A percentile compares a stretch with the other conserved stretches of the same genome.
Evolutionary conservation across 1,284 basidiomycete genomes (phyloP).

Genomic region (Cerrena zonata): DNA sequence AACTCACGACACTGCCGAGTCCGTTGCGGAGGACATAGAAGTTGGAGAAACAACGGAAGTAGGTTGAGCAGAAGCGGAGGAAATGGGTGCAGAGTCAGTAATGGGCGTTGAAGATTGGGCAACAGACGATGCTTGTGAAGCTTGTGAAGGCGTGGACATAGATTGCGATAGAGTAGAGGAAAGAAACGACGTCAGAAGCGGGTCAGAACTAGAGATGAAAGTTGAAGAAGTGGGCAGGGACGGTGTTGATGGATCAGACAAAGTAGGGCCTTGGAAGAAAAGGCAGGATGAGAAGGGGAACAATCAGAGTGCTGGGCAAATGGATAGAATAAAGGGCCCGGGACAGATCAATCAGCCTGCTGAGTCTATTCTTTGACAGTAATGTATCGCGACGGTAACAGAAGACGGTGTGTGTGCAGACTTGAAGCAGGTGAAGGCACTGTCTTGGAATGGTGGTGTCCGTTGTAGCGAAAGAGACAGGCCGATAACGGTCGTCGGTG

Average conservation of each 20-base stretch:
- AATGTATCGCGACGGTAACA: background rate
- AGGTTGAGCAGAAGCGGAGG: constrained; percentile 14
- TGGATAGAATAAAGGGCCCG: background rate
- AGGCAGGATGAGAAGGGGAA: constrained; percentile 1
- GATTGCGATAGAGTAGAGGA: constrained; percentile 6
- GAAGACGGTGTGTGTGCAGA: background rate
- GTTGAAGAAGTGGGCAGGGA: constrained; percentile 56
- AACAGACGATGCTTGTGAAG: constrained; percentile 4
- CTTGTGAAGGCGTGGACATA: constrained; percentile 10
- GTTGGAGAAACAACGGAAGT: constrained; percentile 1
- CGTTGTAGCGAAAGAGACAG: background rate
- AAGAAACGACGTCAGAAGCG: background rate
- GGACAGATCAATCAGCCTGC: background rate
- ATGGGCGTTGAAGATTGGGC: constrained; percentile 8
- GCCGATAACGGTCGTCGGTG: background rate
- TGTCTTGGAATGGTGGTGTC: background rate
- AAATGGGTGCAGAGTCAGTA: constrained; percentile 12
- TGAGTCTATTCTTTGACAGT: background rate
- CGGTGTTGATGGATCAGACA: constrained; percentile 54
- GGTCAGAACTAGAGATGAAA: background rate
- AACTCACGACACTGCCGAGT: background rate
- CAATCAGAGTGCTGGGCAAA: background rate
- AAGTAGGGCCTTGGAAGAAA: constrained; percentile 40
- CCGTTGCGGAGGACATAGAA: constrained; percentile 10
- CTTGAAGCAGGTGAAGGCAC: background rate